phyloP scores from a whole-genome alignment of 2,329 filamentous ascomycete genomes.

The Colletotrichum paranaense region DNA sequence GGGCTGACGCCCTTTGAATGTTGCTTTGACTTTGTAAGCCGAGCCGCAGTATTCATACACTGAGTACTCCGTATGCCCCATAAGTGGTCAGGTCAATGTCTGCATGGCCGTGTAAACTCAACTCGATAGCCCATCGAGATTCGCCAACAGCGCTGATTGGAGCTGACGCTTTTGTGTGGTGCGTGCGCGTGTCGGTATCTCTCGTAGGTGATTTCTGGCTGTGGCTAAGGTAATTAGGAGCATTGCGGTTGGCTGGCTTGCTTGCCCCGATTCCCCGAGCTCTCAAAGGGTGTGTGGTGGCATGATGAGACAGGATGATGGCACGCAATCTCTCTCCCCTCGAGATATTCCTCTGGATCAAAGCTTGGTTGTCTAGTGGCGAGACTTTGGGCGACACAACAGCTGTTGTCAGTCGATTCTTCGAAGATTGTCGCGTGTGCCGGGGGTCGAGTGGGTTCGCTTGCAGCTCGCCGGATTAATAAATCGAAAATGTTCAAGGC shows the following conservation, averaged over 20 bases:
- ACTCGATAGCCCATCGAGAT: constrained; percentile 7
- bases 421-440: background rate
- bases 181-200: constrained; percentile 14
- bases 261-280: constrained; percentile 1
- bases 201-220: constrained; percentile 11
- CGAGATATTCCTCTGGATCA: background rate
- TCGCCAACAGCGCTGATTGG: background rate
- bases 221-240: constrained; percentile 24
- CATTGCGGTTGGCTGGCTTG: constrained; percentile 28
- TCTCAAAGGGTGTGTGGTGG: constrained; percentile 22
- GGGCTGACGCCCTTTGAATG: background rate
- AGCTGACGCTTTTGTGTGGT: background rate
- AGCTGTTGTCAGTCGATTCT: constrained; percentile 33
- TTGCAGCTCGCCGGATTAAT: constrained; percentile 4
- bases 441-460: background rate
- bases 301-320: constrained; percentile 27
- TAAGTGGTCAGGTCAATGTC: background rate
- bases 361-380: constrained; percentile 24
- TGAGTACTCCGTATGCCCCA: background rate
- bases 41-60: background rate
- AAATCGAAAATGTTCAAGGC: background rate
- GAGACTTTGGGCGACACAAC: constrained; percentile 25
- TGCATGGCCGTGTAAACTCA: background rate
- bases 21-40: background rate
- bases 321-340: background rate